Evolutionary conservation across 2,329 filamentous ascomycete genomes (phyloP), one percentile per base, ranked within the genome.

Genomic region (Aschersonia sp.): DNA sequence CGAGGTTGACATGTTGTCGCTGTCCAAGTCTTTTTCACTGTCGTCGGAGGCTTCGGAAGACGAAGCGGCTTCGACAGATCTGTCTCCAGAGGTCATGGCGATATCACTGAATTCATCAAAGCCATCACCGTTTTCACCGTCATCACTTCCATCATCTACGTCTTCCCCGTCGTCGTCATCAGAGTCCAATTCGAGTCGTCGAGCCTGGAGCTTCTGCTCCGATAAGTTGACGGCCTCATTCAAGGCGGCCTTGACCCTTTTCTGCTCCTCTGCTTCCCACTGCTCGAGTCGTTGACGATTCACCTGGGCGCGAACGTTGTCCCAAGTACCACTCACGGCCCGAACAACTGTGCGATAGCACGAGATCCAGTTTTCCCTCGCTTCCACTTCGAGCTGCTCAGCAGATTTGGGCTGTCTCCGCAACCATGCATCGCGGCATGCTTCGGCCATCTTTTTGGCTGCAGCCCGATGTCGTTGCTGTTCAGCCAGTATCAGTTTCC

Each of bases 311-410:
- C 66, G 75, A 9, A 82, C 77, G 56, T 82, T 83, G 31, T 82
- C 79, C 78, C 80, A 84, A 0, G 74, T 82, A 32, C 70, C 73
- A 41, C 63, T 63, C 41, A 80, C 53, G 20, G 68, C 71, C 53
- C 65, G 81, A 53, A 84, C 71, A 12, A 96, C 77, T 51, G 81
- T 75, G 51, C 79, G 86, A 62, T 92, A 94, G 31, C 80, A 76
- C 44, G 70, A 67, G 51, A 81, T 72, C 64, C 80, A 80, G 56
- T 80, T 73, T 30, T 82, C 80, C 47, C 76, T 73, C 50, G 85
- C 80, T 60, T 97, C 91, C 10, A 77, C 78, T 56, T 89, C 82
- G 20, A 96, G 74, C 60, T 97, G 84, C 58, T 96, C 88, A 1
- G 76, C 72, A 1, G 82, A 81, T 56, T 87, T 87, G 9, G 84